Evolutionary conservation across 768 basidiomycete species (phyloP), one percentile per base, ranked within the genome.

Genomic region (Pulveroboletus sp.): DNA sequence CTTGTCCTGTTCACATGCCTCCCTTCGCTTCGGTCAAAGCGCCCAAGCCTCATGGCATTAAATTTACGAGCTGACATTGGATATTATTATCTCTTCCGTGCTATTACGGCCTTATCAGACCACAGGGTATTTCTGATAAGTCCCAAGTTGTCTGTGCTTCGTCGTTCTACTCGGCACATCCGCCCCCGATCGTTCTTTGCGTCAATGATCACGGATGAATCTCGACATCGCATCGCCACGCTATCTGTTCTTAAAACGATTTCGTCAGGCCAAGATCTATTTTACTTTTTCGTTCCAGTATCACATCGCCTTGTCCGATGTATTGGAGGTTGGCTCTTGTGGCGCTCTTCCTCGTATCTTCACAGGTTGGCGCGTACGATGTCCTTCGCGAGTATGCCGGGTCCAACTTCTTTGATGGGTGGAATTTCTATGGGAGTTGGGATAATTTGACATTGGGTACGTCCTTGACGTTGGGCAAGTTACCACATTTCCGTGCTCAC

Each of bases 401-500:
- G 0, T 33, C 50, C 2, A 69, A 65, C 1, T 85, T 85, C 62
- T 84, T 83, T 52, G 65, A 79, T 47, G 61, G 69, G 3, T 84
- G 80, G 79, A 63, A 72, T 45, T 83, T 78, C 61, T 81, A 77
- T 56, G 76, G 75, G 12, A 66, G 55, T 40, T 67, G 65, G 17
- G 79, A 80, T 54, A 78, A 80, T 43, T 62, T 73, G 32, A 81
- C 76, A 1, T 52, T 32, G 40, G 62, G 69, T 70, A 14, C 23
- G 63, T 45, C 68, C 64, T 74, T 65, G 9, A 11, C 10, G 21
- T 37, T 37, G 20, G 2, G 19, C 34, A 12, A 9, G 36, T 37
- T 11, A 20, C 11, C 13, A 6, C 11, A 1, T 20, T 37, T n/a
- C 9, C 17, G 27, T 33, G 16, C 39, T 56, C 19, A 32, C 25